A percentile compares a stretch with the other conserved stretches of the same genome.
phyloP scores from a whole-genome alignment of 1,284 basidiomycete genomes.

The Ganoderma sp. region DNA sequence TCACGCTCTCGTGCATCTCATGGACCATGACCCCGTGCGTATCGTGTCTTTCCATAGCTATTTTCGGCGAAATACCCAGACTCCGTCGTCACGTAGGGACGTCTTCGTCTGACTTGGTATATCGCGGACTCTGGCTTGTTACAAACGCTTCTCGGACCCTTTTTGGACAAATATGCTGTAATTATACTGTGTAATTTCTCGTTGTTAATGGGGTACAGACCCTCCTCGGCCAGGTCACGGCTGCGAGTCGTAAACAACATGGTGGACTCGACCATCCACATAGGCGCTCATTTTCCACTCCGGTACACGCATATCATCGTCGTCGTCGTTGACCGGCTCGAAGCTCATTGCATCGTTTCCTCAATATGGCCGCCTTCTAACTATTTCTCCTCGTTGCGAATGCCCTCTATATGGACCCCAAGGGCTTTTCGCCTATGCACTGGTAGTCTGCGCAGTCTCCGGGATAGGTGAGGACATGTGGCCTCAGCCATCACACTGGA shows the following conservation, averaged over 20 bases:
- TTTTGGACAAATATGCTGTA: background rate
- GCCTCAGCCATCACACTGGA: background rate
- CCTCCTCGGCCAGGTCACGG: background rate
- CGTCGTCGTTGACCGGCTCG: too few relatives aligned
- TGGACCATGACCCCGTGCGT: background rate
- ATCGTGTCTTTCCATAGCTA: background rate
- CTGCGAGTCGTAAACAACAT: too few relatives aligned
- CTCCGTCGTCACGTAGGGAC: background rate
- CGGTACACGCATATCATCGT: too few relatives aligned
- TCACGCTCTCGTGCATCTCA: background rate
- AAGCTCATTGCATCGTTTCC: too few relatives aligned
- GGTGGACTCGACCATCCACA: background rate
- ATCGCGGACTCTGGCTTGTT: conserved; percentile 3
- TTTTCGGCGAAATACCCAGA: background rate
- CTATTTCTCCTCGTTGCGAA: too few relatives aligned
- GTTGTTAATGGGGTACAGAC: background rate
- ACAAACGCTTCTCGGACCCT: background rate
- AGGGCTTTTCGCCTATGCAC: background rate
- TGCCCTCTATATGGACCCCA: background rate
- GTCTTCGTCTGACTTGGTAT: background rate
- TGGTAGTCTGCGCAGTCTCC: background rate
- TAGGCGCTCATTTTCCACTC: background rate
- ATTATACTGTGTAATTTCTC: background rate
- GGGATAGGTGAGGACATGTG: background rate
- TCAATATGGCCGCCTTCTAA: background rate